These are phyloP conservation scores for Sugiyamaella japonica DNA, from an alignment of 1,139 yeast species.

Conservation along the genomic window DNA sequence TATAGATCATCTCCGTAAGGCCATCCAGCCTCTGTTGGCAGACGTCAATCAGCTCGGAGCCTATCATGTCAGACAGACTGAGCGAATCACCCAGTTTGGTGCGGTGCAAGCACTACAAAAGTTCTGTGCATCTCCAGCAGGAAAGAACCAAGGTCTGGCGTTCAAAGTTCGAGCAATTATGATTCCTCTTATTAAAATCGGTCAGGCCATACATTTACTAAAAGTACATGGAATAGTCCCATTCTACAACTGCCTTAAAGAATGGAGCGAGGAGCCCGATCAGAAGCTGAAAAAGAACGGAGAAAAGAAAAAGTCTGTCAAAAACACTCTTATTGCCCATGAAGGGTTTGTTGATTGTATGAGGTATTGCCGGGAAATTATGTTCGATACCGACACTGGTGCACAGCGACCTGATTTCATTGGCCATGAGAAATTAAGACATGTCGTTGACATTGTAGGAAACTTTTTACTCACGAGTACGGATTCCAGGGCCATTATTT, in stretches of 20 bases:
- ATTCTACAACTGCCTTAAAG: constrained; percentile 55
- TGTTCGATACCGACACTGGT: constrained; percentile 5
- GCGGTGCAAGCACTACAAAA: constrained; percentile 70
- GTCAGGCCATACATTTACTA: constrained; percentile 53
- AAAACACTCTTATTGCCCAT: constrained; percentile 50
- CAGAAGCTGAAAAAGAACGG: constrained; percentile 10
- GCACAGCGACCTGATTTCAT: constrained; percentile 43
- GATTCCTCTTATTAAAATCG: constrained; percentile 69
- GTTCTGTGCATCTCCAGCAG: constrained; percentile 32
- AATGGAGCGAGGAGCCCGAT: constrained; percentile 19
- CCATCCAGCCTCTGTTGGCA: constrained; percentile 62
- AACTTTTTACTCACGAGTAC: constrained; percentile 49
- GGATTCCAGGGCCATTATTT: constrained; percentile 72
- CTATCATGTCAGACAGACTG: constrained; percentile 63
- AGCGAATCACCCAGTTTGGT: constrained; percentile 65
- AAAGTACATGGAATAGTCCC: constrained; percentile 81
- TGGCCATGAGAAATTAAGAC: constrained; percentile 77
- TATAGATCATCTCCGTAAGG: constrained; percentile 54
- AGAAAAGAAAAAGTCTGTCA: constrained; percentile 23
- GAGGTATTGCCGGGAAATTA: constrained; percentile 47
- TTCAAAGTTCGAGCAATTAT: constrained; percentile 36
- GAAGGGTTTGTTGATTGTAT: constrained; percentile 50
- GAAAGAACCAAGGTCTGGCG: constrained; percentile 28
- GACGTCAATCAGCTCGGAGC: constrained; percentile 65
- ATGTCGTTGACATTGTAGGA: constrained; percentile 56